phyloP scores from a whole-genome alignment of 2,329 filamentous ascomycete species.

The Cladosporium sphaerospermum region DNA sequence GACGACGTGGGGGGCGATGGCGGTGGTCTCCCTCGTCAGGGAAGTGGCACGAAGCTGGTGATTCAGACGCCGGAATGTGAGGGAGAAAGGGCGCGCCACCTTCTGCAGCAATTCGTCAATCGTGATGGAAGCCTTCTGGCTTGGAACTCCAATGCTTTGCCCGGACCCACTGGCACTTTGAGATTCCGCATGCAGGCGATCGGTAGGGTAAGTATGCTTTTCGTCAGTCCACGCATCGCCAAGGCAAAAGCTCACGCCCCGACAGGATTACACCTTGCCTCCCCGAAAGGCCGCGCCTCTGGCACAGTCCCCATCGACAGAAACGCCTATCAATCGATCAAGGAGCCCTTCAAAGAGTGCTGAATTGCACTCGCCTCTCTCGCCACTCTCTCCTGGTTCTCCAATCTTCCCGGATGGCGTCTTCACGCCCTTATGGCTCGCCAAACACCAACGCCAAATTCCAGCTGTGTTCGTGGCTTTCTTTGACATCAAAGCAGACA shows the following conservation, averaged over 20 bases:
- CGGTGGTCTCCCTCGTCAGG: conserved; percentile 13
- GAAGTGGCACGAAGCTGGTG: conserved; percentile 23
- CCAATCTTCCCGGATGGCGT: conserved; percentile 84
- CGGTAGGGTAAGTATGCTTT: conserved; percentile 66
- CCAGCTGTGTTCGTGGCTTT: conserved; percentile 77
- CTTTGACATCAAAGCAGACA: conserved; percentile 60
- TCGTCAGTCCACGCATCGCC: too few species aligned
- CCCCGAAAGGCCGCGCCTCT: conserved; percentile 58
- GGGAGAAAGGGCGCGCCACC: conserved; percentile 43
- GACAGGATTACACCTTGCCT: conserved; percentile 51
- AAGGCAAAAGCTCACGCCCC: conserved; percentile 5
- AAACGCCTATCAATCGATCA: conserved; percentile 39
- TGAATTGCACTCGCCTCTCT: conserved; percentile 83
- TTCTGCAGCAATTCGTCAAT: conserved; percentile 51
- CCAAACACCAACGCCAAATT: conserved; percentile 79
- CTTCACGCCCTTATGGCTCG: conserved; percentile 73
- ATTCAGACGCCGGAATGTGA: conserved; percentile 23
- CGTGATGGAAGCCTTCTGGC: conserved; percentile 30
- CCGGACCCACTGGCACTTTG: conserved; percentile 22
- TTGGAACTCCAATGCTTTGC: conserved; percentile 25
- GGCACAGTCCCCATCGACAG: conserved; percentile 40
- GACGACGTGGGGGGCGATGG: conserved; percentile 9
- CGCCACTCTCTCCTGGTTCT: conserved; percentile 78
- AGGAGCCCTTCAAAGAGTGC: conserved; percentile 35
- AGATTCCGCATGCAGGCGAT: conserved; percentile 37